phyloP scores from a whole-genome alignment of 805 yeast genomes.

The Nakazawaea sp. region DNA sequence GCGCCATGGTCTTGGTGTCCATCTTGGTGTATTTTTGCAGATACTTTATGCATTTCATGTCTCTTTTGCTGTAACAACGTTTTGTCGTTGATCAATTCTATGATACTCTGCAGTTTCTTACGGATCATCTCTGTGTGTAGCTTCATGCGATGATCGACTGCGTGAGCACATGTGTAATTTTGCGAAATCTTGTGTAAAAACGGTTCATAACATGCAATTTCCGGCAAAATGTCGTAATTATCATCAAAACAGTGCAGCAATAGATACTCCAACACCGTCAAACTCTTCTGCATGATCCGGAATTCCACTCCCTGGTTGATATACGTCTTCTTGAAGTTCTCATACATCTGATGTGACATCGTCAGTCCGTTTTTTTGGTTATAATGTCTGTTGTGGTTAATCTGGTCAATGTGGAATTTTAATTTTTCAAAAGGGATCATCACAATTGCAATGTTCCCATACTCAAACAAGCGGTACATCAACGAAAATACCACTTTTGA shows the following conservation, averaged over 20 bases:
- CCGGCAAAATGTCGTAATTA: conserved; percentile 17
- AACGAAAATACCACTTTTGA: conserved; percentile 10
- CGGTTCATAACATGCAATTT: conserved; percentile 13
- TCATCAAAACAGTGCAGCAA: conserved; percentile 19
- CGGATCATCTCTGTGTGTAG: conserved; percentile 5
- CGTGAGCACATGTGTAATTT: conserved; percentile 12
- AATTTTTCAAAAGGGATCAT: conserved; percentile 10
- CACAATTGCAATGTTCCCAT: not conserved
- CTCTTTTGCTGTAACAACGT: not conserved
- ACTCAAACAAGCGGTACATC: conserved; percentile 3
- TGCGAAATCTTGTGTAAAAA: conserved; percentile 12
- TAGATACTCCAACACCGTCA: conserved; percentile 19
- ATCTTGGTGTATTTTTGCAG: not conserved
- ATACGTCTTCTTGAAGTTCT: conserved; percentile 18
- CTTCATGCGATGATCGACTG: conserved; percentile 15
- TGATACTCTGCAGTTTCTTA: not conserved
- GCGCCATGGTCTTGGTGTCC: not conserved
- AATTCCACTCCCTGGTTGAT: conserved; percentile 23
- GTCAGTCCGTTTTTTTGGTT: conserved; percentile 1
- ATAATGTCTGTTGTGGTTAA: too few species aligned
- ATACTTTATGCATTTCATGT: not conserved
- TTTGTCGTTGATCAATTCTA: not conserved
- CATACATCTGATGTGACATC: conserved; percentile 10
- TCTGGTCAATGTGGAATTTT: conserved; percentile 4
- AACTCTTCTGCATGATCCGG: conserved; percentile 19